These are phyloP conservation scores for Lecanicillium sp. DNA, from an alignment of 2,329 filamentous ascomycete genomes.

Conservation along the genomic window DNA sequence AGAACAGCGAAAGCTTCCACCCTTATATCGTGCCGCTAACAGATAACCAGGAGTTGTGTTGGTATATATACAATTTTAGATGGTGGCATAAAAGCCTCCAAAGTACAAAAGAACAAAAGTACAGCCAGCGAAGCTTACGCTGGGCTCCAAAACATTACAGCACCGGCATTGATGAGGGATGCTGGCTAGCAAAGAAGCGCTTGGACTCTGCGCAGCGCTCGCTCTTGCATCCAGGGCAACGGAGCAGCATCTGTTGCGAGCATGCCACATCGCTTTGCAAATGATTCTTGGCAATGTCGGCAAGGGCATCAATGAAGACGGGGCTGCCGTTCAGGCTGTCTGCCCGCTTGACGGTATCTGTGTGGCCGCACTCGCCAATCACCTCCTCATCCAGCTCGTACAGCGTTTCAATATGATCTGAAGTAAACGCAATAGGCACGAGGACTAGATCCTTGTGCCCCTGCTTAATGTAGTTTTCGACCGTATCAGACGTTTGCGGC, in stretches of 20 bases:
- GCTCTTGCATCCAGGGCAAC: conserved; percentile 90
- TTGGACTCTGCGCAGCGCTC: conserved; percentile 76
- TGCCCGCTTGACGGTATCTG: conserved; percentile 76
- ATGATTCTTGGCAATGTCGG: conserved; percentile 77
- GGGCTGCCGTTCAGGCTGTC: conserved; percentile 88
- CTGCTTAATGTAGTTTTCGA: conserved; percentile 81
- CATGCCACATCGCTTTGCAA: conserved; percentile 59
- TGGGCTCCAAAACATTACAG: too few species aligned
- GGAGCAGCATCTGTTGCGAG: conserved; percentile 77
- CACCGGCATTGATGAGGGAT: conserved; percentile 7
- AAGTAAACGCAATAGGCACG: conserved; percentile 94
- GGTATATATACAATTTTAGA: conserved; percentile 11
- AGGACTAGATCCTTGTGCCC: conserved; percentile 86
- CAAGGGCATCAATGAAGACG: conserved; percentile 83
- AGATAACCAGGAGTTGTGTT: neutral
- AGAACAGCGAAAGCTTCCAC: too few species aligned
- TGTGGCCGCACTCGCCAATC: conserved; percentile 74
- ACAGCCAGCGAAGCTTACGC: too few species aligned
- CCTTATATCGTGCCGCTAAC: too few species aligned
- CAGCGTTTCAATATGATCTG: conserved; percentile 97
- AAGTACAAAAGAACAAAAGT: too few species aligned
- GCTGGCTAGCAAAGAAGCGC: conserved; percentile 50
- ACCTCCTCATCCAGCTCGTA: conserved; percentile 93
- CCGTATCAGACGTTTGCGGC: conserved; percentile 82
- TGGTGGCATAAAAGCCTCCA: conserved; percentile 8